Conservation (phyloP, 2,329 filamentous ascomycete species). For the Pseudogymnoascus sp. region DNA sequence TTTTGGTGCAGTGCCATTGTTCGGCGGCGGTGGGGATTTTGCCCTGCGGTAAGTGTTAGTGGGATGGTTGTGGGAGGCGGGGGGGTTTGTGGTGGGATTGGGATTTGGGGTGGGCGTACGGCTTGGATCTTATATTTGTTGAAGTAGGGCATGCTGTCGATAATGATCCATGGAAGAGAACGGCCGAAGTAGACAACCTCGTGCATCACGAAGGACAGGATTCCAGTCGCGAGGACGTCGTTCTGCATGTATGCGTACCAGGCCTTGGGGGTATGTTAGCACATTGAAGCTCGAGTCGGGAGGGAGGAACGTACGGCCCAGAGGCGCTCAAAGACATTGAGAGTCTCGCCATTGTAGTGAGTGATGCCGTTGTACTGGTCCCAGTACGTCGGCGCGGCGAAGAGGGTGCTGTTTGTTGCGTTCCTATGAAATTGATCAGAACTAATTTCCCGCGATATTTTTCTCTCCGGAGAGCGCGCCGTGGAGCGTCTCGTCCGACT, state of each 20-base stretch:
- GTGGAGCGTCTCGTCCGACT: neutral
- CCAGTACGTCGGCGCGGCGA: conserved; percentile 34
- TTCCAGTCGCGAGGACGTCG: conserved; percentile 89
- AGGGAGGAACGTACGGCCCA: conserved; percentile 60
- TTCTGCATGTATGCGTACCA: conserved; percentile 99
- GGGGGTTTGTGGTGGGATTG: neutral
- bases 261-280: conserved; percentile 38
- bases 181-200: conserved; percentile 92
- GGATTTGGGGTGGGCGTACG: conserved; percentile 41
- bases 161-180: conserved; percentile 78
- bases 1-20: conserved; percentile 87
- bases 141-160: conserved; percentile 81
- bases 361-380: conserved; percentile 55
- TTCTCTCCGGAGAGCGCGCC: neutral
- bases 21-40: conserved; percentile 91
- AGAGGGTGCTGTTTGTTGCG: neutral
- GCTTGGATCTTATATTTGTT: conserved; percentile 91
- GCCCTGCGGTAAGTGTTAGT: neutral
- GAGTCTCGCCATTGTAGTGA: conserved; percentile 66
- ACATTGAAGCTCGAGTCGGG: neutral
- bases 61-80: conserved; percentile 28
- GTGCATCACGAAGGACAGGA: conserved; percentile 96
- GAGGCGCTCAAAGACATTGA: conserved; percentile 78
- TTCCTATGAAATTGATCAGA: neutral
- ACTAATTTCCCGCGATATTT: conserved; percentile 3